Evolutionary conservation across 768 basidiomycete genomes (phyloP).

Genomic region (Chlorophyllum brunneum): DNA sequence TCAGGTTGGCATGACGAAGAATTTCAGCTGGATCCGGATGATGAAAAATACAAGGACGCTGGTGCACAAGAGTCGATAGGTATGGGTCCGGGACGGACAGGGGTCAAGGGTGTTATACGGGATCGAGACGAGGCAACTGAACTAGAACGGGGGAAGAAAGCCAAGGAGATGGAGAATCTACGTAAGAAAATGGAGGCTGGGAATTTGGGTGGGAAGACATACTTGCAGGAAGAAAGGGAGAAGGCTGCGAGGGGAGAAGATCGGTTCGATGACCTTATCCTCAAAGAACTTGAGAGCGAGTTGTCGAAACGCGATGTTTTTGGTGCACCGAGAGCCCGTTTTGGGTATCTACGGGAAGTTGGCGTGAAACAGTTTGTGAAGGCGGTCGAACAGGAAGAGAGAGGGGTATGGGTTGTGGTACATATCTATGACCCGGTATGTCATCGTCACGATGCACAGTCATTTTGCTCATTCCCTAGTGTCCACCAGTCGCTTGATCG

Average conservation of each 20-base stretch:
- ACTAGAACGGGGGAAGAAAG: slow-evolving; percentile 48
- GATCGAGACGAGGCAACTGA: slow-evolving; percentile 69
- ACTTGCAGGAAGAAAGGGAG: slow-evolving; percentile 71
- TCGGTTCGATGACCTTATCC: slow-evolving; percentile 41
- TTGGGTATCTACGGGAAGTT: slow-evolving; percentile 81
- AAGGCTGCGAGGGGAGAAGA: slow-evolving; percentile 41
- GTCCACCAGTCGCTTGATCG: slow-evolving; percentile 62
- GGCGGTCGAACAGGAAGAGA: slow-evolving; percentile 71
- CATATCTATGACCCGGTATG: slow-evolving; percentile 81
- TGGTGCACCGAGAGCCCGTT: slow-evolving; percentile 50
- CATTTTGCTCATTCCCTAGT: slow-evolving; percentile 4
- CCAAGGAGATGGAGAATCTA: slow-evolving; percentile 48
- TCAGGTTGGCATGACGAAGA: slow-evolving; percentile 54
- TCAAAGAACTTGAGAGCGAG: slow-evolving; percentile 36
- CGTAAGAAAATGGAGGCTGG: slow-evolving; percentile 60
- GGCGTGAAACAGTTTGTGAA: slow-evolving; percentile 67
- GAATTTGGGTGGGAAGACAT: slow-evolving; percentile 66
- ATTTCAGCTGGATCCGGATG: slow-evolving; percentile 30
- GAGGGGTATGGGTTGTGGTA: slow-evolving; percentile 75
- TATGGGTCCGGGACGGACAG: slow-evolving; percentile 83
- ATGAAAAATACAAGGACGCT: slow-evolving; percentile 28
- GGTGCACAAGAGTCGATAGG: slow-evolving; percentile 58
- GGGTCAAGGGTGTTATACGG: slow-evolving; percentile 85
- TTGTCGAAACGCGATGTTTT: slow-evolving; percentile 38
- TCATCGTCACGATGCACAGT: slow-evolving; percentile 12